A percentile compares a stretch with the other conserved stretches of the same genome.
These are phyloP conservation scores for Cryptosporidium felis DNA, from an alignment of 169 alveolate genomes.

Conservation along the genomic window DNA sequence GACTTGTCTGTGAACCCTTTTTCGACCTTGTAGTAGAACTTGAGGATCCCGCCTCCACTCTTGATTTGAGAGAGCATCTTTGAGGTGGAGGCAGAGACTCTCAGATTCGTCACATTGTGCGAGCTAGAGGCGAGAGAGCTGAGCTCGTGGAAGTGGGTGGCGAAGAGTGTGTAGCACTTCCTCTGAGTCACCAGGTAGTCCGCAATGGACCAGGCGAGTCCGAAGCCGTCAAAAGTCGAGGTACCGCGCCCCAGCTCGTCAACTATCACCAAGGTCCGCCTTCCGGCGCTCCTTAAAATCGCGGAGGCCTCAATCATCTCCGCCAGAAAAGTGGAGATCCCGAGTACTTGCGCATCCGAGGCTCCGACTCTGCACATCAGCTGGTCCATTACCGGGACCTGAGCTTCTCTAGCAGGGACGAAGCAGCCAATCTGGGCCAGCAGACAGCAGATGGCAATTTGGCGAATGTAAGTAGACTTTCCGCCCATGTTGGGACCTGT, in stretches of 20 bases:
- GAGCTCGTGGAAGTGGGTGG: conserved; percentile 98
- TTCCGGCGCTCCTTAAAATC: conserved; percentile 91
- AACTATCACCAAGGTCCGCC: conserved; percentile 89
- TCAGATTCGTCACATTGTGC: conserved; percentile 79
- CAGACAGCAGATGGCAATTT: conserved; percentile 86
- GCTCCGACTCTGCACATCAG: conserved; percentile 97
- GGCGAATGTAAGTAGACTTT: conserved; percentile 93
- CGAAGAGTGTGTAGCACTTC: conserved; percentile 93
- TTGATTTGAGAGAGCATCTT: conserved; percentile 81
- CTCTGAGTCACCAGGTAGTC: conserved; percentile 88
- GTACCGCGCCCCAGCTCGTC: conserved; percentile 99
- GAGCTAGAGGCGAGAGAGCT: conserved; percentile 87
- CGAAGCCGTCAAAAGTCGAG: conserved; percentile 94
- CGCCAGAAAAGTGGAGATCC: conserved; percentile 95
- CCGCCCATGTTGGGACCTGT: conserved; percentile 99
- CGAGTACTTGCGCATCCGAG: conserved; percentile 92
- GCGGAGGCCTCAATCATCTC: conserved; percentile 97
- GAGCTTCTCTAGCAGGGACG: conserved; percentile 92
- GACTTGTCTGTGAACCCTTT: conserved; percentile 91
- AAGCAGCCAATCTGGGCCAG: conserved; percentile 94
- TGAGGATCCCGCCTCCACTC: conserved; percentile 74
- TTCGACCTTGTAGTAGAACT: conserved; percentile 88
- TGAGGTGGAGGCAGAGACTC: conserved; percentile 86
- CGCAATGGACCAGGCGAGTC: conserved; percentile 96
- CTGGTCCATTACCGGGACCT: conserved; percentile 91